A percentile compares a stretch with the other conserved stretches of the same genome.
Evolutionary conservation across 23 red algal genomes (phyloP).

Genomic region (Chondrus crispus): DNA sequence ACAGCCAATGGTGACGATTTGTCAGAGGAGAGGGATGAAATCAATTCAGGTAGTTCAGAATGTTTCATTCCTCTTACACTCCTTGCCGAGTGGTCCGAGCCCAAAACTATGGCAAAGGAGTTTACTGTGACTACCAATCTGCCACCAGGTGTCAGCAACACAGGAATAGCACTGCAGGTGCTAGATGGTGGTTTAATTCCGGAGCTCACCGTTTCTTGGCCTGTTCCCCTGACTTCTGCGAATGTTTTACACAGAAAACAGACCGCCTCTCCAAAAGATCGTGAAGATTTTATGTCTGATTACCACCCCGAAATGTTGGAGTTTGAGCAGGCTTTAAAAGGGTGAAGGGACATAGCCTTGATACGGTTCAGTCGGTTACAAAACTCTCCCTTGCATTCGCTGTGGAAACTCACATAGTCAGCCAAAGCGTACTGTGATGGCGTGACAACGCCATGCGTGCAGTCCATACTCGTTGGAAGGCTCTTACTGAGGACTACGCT

Average conservation of each 20-base stretch:
- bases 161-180: neutral
- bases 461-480: neutral
- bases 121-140: neutral
- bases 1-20: too few species aligned
- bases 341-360: neutral
- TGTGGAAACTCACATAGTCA: neutral
- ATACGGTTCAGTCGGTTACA: neutral
- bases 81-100: neutral
- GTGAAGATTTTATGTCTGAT: too few species aligned
- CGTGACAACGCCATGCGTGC: neutral
- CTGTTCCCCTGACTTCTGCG: neutral
- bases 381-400: neutral
- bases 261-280: too few species aligned
- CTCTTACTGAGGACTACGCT: neutral
- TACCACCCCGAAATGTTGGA: neutral
- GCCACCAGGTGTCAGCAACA: neutral
- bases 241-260: neutral
- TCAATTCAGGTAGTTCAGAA: too few species aligned
- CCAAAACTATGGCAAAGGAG: neutral
- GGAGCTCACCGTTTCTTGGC: slow-evolving; percentile 1
- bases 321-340: slow-evolving; percentile 1
- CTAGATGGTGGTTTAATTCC: neutral
- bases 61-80: neutral
- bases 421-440: neutral
- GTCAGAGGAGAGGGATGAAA: too few species aligned